Base-by-base conservation (phyloP, 108 stramenopile species). In the Pseudonitzschia pungens region DNA sequence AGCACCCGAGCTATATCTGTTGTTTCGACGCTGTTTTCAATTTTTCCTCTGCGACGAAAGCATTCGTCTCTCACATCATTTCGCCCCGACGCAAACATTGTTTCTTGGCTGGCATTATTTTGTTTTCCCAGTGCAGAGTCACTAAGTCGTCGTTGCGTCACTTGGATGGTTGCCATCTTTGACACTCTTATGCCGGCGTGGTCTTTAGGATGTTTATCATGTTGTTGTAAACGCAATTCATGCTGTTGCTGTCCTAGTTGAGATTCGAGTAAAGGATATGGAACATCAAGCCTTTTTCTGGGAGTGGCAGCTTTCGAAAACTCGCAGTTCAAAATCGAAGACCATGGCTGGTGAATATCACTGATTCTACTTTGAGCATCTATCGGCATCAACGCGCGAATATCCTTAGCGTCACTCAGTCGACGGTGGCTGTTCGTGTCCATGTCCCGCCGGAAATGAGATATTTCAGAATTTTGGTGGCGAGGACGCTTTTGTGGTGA, bases 281-380 rank as follows among this genome's bases (percentile, higher is more conserved):
- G 53, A 15, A 54, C 53, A 24, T 54, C 15, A 6, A 21, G 24
- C 24, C 14, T 54, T 54, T 54, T 54, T 24, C 53, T 21, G 24
- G 53, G 53, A 54, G 53, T 54, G 10, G 53, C 53, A 54, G 53
- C 53, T 24, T 54, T 54, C 53, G 53, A 10, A 24, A 54, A 54
- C 0, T 10, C 15, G 24, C 22, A 15, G 53, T 54, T 15, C 14
- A 54, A 15, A 54, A 54, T 54, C 22, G 53, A 54, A 2, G 6
- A 36, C 36, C 2, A 2, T 36, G 2, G 24, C 15, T 10, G 8
- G 8, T 24, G 53, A 14, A 10, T 10, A 54, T 24, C 53, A 15
- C 15, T 54, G 53, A 6, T 54, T 14, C 10, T 0, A 5, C 36
- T 54, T 8, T 24, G 53, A 54, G 7, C n/a, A 24, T 14, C 53